These are phyloP conservation scores for Paramecium caudatum DNA, from an alignment of 73 alveolate genomes.

Conservation along the genomic window DNA sequence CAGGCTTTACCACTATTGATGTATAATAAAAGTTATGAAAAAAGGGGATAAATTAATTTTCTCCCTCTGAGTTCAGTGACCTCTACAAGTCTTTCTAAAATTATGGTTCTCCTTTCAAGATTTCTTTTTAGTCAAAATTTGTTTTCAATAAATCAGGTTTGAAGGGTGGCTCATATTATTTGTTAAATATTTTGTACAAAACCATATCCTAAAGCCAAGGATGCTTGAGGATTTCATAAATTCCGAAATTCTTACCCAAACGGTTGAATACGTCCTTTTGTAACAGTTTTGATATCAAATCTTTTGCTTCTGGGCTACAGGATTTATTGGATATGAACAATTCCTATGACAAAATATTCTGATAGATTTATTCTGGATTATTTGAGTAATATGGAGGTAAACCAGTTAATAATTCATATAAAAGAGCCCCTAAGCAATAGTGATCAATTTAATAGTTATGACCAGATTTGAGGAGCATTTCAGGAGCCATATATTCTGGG, in stretches of 20 bases:
- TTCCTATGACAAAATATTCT: constrained; percentile 72
- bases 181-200: constrained; percentile 44
- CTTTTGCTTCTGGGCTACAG: constrained; percentile 77
- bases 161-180: constrained; percentile 70
- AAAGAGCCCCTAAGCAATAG: constrained; percentile 80
- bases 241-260: constrained; percentile 83
- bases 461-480: constrained; percentile 78
- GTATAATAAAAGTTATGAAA: constrained; percentile 16
- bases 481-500: constrained; percentile 86
- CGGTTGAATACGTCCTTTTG: constrained; percentile 88
- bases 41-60: constrained; percentile 24
- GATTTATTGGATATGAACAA: constrained; percentile 39
- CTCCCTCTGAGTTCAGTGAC: constrained; percentile 6
- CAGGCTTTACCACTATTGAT: neutral
- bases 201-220: constrained; percentile 67
- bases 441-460: constrained; percentile 79
- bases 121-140: constrained; percentile 70
- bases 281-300: constrained; percentile 83
- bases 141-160: constrained; percentile 69
- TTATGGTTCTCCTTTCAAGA: constrained; percentile 53
- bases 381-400: constrained; percentile 79
- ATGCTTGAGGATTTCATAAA: constrained; percentile 75
- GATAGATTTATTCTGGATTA: constrained; percentile 73
- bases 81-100: constrained; percentile 44
- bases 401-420: constrained; percentile 82